These are phyloP conservation scores for Mycena rosella DNA, from an alignment of 768 basidiomycete genomes.

Conservation along the genomic window DNA sequence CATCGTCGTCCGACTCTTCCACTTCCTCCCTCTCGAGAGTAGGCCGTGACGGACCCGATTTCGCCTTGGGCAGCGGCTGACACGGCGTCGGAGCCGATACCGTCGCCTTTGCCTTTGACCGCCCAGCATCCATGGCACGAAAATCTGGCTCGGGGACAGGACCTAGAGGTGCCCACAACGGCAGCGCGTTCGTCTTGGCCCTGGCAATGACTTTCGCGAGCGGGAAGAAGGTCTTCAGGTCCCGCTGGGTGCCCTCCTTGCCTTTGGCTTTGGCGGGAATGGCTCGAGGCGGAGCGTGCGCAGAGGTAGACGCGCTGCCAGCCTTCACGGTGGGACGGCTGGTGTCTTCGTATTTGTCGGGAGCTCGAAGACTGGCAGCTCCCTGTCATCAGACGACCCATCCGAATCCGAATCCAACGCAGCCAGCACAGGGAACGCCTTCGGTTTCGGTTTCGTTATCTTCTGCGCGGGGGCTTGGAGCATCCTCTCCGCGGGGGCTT, in stretches of 20 bases:
- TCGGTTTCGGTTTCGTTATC: not conserved
- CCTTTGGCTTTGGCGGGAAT: slow-evolving; percentile 35
- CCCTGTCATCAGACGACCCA: slow-evolving; percentile 24
- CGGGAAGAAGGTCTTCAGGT: slow-evolving; percentile 37
- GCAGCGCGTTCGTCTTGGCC: slow-evolving; percentile 14
- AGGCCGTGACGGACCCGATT: not conserved
- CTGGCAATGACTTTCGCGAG: slow-evolving; percentile 27
- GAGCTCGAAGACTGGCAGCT: slow-evolving; percentile 21
- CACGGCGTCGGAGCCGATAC: slow-evolving; percentile 24
- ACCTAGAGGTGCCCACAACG: slow-evolving; percentile 18
- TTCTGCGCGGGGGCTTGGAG: not conserved
- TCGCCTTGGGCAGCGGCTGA: not conserved
- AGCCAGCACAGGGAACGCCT: not conserved
- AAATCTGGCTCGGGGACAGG: not conserved
- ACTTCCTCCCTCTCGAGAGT: not conserved
- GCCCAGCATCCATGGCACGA: not conserved
- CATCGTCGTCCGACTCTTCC: slow-evolving; percentile 20
- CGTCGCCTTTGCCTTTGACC: not conserved
- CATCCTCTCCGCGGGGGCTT: not conserved
- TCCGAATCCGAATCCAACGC: slow-evolving; percentile 11
- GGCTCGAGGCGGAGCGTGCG: slow-evolving; percentile 6
- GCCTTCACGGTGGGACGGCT: not conserved
- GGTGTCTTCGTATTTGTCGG: not conserved
- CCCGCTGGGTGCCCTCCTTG: slow-evolving; percentile 22
- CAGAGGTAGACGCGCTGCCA: not conserved